Evolutionary conservation across 2,329 filamentous ascomycete species (phyloP), one percentile per base, ranked within the genome.

Genomic region (Westerdykella ornata): DNA sequence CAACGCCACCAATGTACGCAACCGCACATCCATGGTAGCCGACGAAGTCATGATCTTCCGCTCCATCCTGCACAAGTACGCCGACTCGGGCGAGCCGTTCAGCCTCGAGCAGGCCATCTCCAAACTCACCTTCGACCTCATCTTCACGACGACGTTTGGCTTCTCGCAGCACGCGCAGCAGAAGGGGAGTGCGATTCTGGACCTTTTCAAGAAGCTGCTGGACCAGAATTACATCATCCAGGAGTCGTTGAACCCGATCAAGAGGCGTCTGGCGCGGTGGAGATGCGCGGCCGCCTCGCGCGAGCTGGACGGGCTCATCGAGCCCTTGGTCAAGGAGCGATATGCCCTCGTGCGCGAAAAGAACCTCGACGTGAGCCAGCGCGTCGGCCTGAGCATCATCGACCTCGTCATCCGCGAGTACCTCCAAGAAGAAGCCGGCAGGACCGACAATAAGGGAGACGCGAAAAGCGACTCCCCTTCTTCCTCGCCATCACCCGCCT

Each of bases 331-430:
- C 7, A 53, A 65, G 12, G 56, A 68, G 38, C 57, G 68, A 17
- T 69, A 66, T 33, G 59, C 60, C 11, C 53, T 57, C 17, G 52
- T 62, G 2, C 43, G 54, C 12, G 33, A 46, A 11, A 54, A 64
- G 7, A 59, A 60, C 22, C 54, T 62, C 44, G 39, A 67, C 54
- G 45, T 66, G 51, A 52, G 59, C 54, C 38, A 61, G 56, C 53
- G 63, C 62, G 48, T 59, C 54, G 31, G 65, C 49, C 34, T 63
- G 48, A 33, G 59, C 57, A 56, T 62, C 48, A 37, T 70, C 57
- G 68, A 58, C 34, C 46, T 61, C 5, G 49, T 61, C 2, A 37
- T 63, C 13, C 52, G 58, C 49, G 53, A 65, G 47, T 46, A 57
- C 43, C 22, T 59, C 15, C 29, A 49, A 44, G 44, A 54, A 38